phyloP scores from a whole-genome alignment of 2,329 filamentous ascomycete genomes.

The Arthrinium puccinioides region DNA sequence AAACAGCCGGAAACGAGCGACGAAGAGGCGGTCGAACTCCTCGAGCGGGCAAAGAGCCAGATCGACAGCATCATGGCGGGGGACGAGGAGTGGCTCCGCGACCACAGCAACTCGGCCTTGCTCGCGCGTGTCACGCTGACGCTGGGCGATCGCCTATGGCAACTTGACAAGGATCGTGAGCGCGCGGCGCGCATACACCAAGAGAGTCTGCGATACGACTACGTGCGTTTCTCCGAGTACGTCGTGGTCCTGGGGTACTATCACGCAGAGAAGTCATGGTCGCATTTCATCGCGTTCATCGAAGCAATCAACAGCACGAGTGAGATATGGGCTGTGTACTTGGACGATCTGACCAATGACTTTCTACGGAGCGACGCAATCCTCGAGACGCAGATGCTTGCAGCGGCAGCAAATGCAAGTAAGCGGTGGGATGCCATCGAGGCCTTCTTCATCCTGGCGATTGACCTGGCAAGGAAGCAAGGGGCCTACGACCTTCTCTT shows the following conservation, averaged over 20 bases:
- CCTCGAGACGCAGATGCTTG: conserved; percentile 14
- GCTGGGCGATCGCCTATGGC: conserved; percentile 20
- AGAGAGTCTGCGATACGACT: conserved; percentile 19
- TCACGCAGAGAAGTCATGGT: conserved; percentile 11
- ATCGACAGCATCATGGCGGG: conserved; percentile 12
- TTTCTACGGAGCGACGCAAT: conserved; percentile 15
- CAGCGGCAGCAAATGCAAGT: conserved; percentile 16
- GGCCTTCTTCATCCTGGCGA: conserved; percentile 16
- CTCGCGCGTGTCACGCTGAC: conserved; percentile 21
- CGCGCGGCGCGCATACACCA: conserved; percentile 17
- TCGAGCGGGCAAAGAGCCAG: conserved; percentile 16
- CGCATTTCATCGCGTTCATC: conserved; percentile 18
- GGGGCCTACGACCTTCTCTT: conserved; percentile 19
- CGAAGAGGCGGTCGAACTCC: conserved; percentile 16
- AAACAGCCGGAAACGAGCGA: conserved; percentile 14
- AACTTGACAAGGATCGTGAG: conserved; percentile 13
- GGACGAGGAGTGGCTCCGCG: conserved; percentile 12
- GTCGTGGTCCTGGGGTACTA: conserved; percentile 15
- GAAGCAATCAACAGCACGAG: conserved; percentile 14
- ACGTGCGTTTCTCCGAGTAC: conserved; percentile 18
- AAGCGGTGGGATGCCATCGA: conserved; percentile 19
- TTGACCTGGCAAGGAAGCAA: conserved; percentile 14
- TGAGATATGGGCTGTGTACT: conserved; percentile 16
- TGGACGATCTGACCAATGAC: conserved; percentile 21
- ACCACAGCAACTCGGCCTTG: conserved; percentile 16